These are phyloP conservation scores for Glaciozyma martinii DNA, from an alignment of 768 basidiomycete species.

Conservation along the genomic window DNA sequence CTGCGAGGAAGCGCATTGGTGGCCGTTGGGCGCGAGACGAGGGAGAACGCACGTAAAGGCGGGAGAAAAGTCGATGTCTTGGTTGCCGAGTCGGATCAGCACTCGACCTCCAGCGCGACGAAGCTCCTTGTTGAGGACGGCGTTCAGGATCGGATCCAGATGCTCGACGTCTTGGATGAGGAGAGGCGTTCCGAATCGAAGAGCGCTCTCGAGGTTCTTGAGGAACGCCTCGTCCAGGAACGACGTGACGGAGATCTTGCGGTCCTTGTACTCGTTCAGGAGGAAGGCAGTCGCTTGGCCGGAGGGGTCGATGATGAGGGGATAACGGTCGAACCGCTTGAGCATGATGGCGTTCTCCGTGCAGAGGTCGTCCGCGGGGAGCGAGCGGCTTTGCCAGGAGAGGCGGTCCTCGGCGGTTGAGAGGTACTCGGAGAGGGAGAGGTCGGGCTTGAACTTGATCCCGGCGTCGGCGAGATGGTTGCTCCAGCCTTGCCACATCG, in stretches of 20 bases:
- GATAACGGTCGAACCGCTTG: constrained; percentile 93
- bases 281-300: constrained; percentile 94
- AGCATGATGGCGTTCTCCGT: constrained; percentile 99
- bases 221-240: constrained; percentile 98
- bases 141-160: constrained; percentile 92
- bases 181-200: constrained; percentile 94
- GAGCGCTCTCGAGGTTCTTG: constrained; percentile 94
- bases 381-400: constrained; percentile 86
- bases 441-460: constrained; percentile 82
- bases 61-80: constrained; percentile 98
- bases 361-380: constrained; percentile 92
- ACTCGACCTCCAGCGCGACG: constrained; percentile 93
- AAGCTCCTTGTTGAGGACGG: constrained; percentile 93
- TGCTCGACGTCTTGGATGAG: constrained; percentile 97
- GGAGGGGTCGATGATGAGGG: constrained; percentile 93
- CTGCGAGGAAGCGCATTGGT: not conserved
- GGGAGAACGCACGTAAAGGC: constrained; percentile 63
- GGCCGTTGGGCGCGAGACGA: no score
- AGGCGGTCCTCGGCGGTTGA: constrained; percentile 94
- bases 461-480: constrained; percentile 77
- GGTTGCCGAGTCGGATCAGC: constrained; percentile 87
- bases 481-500: constrained; percentile 95
- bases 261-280: constrained; percentile 85
- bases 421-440: constrained; percentile 88
- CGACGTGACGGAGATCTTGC: constrained; percentile 95